phyloP scores from a whole-genome alignment of 2,329 filamentous ascomycete species.

The Hypoxylon sp. region DNA sequence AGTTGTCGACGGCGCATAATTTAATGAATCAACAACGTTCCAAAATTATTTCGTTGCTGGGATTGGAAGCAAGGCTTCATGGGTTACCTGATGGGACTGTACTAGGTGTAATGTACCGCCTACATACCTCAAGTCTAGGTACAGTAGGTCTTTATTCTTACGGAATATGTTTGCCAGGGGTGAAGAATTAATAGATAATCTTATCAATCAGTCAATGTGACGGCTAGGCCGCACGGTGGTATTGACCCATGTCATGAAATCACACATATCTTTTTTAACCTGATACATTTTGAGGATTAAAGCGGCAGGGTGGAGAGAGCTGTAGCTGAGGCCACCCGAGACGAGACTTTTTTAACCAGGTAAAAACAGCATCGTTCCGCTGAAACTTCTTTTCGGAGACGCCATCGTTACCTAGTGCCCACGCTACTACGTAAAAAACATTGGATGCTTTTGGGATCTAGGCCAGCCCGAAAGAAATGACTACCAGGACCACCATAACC shows the following conservation, averaged over 20 bases:
- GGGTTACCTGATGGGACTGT: constrained; percentile 12
- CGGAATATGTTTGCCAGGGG: constrained; percentile 13
- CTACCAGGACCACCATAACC: constrained; percentile 4
- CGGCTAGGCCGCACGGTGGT: constrained; percentile 18
- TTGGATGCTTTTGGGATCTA: constrained; percentile 23
- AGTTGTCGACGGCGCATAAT: constrained; percentile 11
- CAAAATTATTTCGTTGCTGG: constrained; percentile 1
- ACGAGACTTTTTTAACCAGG: constrained; percentile 9
- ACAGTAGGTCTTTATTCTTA: constrained; percentile 16
- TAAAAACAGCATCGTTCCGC: constrained; percentile 17
- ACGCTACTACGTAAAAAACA: constrained; percentile 28
- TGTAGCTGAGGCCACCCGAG: constrained; percentile 18
- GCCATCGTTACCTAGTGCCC: constrained; percentile 36
- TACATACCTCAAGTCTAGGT: constrained; percentile 2
- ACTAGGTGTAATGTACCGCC: not conserved
- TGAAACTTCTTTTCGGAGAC: constrained; percentile 15
- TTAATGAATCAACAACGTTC: constrained; percentile 15
- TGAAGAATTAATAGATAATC: constrained; percentile 42
- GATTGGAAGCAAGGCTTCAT: not conserved
- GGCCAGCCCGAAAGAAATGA: constrained; percentile 9
- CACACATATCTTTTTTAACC: constrained; percentile 22
- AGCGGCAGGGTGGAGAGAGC: constrained; percentile 34
- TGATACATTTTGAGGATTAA: constrained; percentile 28
- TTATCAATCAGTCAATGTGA: constrained; percentile 47
- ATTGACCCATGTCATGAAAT: constrained; percentile 31